Base-by-base conservation (phyloP, 257 asterid species). In the Verbena officinalis region DNA sequence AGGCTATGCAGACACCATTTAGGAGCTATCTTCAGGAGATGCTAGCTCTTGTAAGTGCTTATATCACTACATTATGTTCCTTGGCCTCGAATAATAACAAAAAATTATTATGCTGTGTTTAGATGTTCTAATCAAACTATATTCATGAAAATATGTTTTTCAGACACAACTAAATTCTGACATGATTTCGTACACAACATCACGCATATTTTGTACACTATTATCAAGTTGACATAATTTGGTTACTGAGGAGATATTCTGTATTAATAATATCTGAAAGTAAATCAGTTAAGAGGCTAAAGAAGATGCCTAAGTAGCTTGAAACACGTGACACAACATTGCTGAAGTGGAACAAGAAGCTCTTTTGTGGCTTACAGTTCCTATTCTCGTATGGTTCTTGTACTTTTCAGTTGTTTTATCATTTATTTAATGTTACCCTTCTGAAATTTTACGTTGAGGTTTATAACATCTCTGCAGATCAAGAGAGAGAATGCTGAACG, bases 1-100 rank as follows among this genome's bases (percentile, higher is more conserved):
- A 88, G 98, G 95, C 90, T 57, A 68, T 77, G 84, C 98, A 92
- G 75, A 92, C 97, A 44, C 97, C 98, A 62, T 89, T 83, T 71
- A 75, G 96, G 83, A 73, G 71, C 78, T 89, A 92, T 81, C 95
- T 92, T 59, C 95, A 87, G 75, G 95, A 90, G 12, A 92, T 92
- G 96, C 80, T 92, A 64, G 83, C 95, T 63, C 83, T 85, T 27
- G 96, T 92, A 82, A 89, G 95, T 85, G 62, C 53, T 51, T 63
- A 1, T 17, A 34, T 68, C 17, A 43, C 59, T 48, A 14, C 52
- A 23, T 44, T 31, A 40, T 14, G 31, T n/a, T 71, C 23, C n/a
- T 27, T 30, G 45, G n/a, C n/a, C n/a, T n/a, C n/a, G n/a, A n/a
- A 65, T 20, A 21, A 36, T 13, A 14, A 8, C 16, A 7, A 7